Conservation (phyloP, 1,139 yeast genomes). For the Suhomyces choctaworum region DNA sequence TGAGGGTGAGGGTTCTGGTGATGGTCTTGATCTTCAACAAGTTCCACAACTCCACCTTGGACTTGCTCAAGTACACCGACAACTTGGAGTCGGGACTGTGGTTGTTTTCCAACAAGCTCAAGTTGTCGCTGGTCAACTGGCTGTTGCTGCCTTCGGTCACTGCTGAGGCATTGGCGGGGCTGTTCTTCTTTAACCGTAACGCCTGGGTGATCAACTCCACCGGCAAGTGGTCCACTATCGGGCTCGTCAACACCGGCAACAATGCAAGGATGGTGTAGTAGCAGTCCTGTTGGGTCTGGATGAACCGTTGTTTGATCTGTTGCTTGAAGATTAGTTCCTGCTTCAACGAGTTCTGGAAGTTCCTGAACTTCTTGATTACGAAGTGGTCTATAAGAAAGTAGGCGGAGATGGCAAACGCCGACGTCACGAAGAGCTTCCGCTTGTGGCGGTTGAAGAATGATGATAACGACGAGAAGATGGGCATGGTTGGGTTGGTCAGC, state of each 20-base stretch:
- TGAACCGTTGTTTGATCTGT: conserved; percentile 65
- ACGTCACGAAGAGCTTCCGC: conserved; percentile 56
- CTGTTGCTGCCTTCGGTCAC: conserved; percentile 14
- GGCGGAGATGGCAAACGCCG: conserved; percentile 58
- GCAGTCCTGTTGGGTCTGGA: conserved; percentile 92
- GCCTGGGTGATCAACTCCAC: conserved; percentile 76
- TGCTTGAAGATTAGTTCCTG: conserved; percentile 80
- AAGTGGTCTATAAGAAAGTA: conserved; percentile 61
- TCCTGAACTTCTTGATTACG: conserved; percentile 56
- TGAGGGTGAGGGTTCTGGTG: conserved; percentile 69
- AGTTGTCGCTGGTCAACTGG: conserved; percentile 42
- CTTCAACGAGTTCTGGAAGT: conserved; percentile 65
- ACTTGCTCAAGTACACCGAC: conserved; percentile 37
- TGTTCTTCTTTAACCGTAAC: conserved; percentile 59
- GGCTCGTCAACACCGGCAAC: conserved; percentile 72
- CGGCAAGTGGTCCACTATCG: conserved; percentile 61
- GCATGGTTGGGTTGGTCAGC: conserved; percentile 26
- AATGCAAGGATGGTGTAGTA: conserved; percentile 81
- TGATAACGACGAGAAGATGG: conserved; percentile 54
- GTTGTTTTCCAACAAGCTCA: conserved; percentile 35
- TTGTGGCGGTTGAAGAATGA: conserved; percentile 62
- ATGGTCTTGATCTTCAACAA: conserved; percentile 75
- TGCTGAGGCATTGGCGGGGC: conserved; percentile 18
- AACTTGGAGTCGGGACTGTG: conserved; percentile 28
- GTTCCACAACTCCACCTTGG: conserved; percentile 83